These are phyloP conservation scores for Lenzites betulinus DNA, from an alignment of 768 basidiomycete genomes.

Conservation along the genomic window DNA sequence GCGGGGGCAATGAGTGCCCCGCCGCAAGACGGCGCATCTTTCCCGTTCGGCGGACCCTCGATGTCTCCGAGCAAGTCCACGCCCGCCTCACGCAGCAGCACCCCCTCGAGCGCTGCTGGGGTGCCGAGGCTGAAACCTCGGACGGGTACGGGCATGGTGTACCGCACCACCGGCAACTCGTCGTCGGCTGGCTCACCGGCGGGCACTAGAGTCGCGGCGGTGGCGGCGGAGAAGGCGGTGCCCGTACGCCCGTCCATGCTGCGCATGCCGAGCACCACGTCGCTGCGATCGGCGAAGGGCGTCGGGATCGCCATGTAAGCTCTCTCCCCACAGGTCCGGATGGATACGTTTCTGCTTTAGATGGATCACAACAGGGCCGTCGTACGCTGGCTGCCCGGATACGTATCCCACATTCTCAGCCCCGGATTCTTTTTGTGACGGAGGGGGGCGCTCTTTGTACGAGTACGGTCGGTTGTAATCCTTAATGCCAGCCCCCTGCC, in stretches of 20 bases:
- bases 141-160: constrained; percentile 72
- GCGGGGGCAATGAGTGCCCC: constrained; percentile 1
- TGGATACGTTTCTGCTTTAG: background rate
- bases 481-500: constrained; percentile 1
- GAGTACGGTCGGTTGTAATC: constrained; percentile 15
- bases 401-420: background rate
- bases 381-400: too few species aligned
- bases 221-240: background rate
- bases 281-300: constrained; percentile 18
- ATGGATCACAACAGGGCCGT: background rate
- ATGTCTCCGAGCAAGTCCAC: background rate
- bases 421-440: background rate
- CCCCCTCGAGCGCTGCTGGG: background rate
- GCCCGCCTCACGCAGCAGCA: constrained; percentile 9
- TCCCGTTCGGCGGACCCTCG: constrained; percentile 7
- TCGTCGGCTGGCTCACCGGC: background rate
- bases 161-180: constrained; percentile 41
- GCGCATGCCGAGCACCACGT: constrained; percentile 25
- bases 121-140: constrained; percentile 46
- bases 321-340: too few species aligned
- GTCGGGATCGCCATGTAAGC: constrained; percentile 21
- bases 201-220: background rate
- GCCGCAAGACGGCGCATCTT: constrained; percentile 7
- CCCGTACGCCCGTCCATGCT: constrained; percentile 23
- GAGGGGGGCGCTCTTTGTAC: background rate